These are phyloP conservation scores for Pseudocercospora fuligena DNA, from an alignment of 2,329 filamentous ascomycete genomes.

Conservation along the genomic window DNA sequence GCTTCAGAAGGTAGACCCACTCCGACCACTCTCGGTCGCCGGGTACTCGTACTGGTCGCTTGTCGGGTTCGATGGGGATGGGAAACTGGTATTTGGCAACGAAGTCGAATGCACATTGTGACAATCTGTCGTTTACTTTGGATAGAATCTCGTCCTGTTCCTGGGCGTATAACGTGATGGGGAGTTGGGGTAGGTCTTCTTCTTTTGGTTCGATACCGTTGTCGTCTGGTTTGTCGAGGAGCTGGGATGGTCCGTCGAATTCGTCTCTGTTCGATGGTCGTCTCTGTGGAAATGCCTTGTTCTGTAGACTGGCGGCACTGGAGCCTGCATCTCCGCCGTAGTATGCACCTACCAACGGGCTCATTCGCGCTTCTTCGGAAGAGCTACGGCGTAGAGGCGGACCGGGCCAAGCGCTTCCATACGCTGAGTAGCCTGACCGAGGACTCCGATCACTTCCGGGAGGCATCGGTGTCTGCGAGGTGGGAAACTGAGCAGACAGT, in stretches of 20 bases:
- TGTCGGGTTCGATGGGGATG: constrained; percentile 80
- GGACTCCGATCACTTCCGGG: constrained; percentile 31
- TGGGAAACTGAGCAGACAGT: constrained; percentile 32
- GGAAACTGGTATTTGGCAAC: constrained; percentile 91
- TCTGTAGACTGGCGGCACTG: constrained; percentile 32
- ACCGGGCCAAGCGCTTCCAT: constrained; percentile 33
- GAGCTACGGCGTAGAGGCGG: constrained; percentile 36
- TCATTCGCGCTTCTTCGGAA: constrained; percentile 37
- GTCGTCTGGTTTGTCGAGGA: constrained; percentile 72
- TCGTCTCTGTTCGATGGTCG: constrained; percentile 82
- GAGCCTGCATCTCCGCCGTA: constrained; percentile 33
- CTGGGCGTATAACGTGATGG: constrained; percentile 79
- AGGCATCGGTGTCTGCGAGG: constrained; percentile 32
- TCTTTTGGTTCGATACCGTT: constrained; percentile 77
- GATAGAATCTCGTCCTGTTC: constrained; percentile 83
- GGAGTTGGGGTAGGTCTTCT: constrained; percentile 78
- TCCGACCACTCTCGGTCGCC: constrained; percentile 88
- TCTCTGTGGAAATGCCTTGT: constrained; percentile 55
- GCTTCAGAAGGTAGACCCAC: constrained; percentile 86
- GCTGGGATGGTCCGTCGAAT: constrained; percentile 86
- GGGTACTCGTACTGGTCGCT: constrained; percentile 74
- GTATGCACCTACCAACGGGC: constrained; percentile 27
- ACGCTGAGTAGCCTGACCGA: constrained; percentile 33
- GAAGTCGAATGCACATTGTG: constrained; percentile 86
- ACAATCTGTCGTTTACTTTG: constrained; percentile 82